Evolutionary conservation across 495 filamentous ascomycete genomes (phyloP), one percentile per base, ranked within the genome.

Genomic region (Letharia lupina): DNA sequence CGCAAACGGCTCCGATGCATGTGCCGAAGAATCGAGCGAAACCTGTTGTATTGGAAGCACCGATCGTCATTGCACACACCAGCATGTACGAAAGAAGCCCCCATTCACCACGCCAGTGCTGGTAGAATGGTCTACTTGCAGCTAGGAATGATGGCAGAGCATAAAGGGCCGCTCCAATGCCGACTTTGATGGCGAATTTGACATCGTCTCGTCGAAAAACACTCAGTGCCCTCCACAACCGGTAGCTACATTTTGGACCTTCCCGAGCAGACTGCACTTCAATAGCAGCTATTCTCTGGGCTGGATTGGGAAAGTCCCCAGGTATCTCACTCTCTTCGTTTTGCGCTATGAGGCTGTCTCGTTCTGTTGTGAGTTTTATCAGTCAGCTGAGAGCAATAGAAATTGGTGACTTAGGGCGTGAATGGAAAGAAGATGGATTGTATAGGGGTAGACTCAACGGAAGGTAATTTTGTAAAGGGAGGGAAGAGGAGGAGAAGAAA

Each of bases 61-160:
- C 94, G 50, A 96, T 91, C 0, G 93, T 98, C 93, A 97, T 97
- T 9, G 90, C 89, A 74, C 93, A 96, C 23, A 98, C 94, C 63
- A 98, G 83, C 94, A 98, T 98, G 77, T 96, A 98, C 0, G 93
- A 96, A 47, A 98, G 74, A 2, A 98, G 79, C 16, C 93, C 94
- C 94, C 94, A 98, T 81, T 98, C 94, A 2, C 93, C 94, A 70
- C 93, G 81, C 92, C 93, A 98, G 69, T 89, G 89, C 31, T 83
- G 81, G 71, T 96, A 98, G 56, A 88, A 80, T 0, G 91, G 89
- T 63, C 91, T 81, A 18, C 89, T 94, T 8, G 81, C 77, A 11
- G 86, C 83, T 63, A 97, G 79, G 73, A 96, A 98, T 10, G 94
- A 86, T 57, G 91, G 87, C 69, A 95, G 81, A 28, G 91, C 93